Evolutionary conservation across 805 yeast species (phyloP).

Genomic region (Wickerhamomyces ciferrii): DNA sequence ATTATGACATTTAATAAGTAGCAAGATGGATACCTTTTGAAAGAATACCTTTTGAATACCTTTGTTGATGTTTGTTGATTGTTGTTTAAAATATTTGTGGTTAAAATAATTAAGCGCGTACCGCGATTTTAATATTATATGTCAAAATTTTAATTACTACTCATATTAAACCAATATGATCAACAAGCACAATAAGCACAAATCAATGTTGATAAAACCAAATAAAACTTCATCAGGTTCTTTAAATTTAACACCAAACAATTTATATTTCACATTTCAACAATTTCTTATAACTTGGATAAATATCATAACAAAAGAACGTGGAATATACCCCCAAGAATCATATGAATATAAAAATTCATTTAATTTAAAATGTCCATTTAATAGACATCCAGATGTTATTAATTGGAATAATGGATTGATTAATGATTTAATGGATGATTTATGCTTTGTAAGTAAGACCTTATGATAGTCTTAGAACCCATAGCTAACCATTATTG

Average conservation of each 20-base stretch:
- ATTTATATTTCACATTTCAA: slow-evolving; percentile 9
- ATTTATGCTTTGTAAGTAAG: slow-evolving; percentile 2
- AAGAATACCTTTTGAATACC: too few species aligned
- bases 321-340: slow-evolving; percentile 30
- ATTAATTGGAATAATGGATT: slow-evolving; percentile 12
- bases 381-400: slow-evolving; percentile 42
- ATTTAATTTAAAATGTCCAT: slow-evolving; percentile 36
- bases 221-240: slow-evolving; percentile 2
- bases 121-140: background rate
- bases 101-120: background rate
- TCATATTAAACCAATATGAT: background rate
- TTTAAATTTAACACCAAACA: slow-evolving; percentile 9
- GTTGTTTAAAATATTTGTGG: too few species aligned
- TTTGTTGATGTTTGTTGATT: too few species aligned
- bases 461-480: background rate
- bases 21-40: too few species aligned
- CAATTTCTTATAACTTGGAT: slow-evolving; percentile 31
- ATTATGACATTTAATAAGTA: too few species aligned
- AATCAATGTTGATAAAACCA: background rate
- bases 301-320: slow-evolving; percentile 28
- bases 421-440: slow-evolving; percentile 7
- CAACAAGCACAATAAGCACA: too few species aligned
- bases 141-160: background rate
- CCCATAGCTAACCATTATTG: too few species aligned
- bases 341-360: slow-evolving; percentile 32